These are phyloP conservation scores for Naganishia kalamii DNA, from an alignment of 768 basidiomycete genomes.

Conservation along the genomic window DNA sequence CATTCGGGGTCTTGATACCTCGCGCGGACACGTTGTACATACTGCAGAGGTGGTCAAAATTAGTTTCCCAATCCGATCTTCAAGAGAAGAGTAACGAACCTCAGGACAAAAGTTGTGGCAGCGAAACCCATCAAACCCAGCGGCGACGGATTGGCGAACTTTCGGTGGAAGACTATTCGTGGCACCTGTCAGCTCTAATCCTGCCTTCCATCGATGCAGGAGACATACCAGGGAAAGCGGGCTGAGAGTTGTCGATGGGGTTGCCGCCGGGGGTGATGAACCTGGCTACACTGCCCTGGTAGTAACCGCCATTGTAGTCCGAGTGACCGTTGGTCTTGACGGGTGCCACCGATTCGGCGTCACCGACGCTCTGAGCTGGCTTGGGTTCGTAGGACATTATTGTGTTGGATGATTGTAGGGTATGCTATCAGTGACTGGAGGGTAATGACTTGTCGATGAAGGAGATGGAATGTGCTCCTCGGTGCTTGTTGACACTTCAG, in stretches of 20 bases:
- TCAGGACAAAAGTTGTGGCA: slow-evolving; percentile 46
- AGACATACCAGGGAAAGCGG: slow-evolving; percentile 32
- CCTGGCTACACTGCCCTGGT: slow-evolving; percentile 16
- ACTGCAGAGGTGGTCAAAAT: neutral
- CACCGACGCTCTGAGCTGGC: slow-evolving; percentile 1
- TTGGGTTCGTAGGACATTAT: slow-evolving; percentile 14
- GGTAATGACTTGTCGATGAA: too few relatives aligned
- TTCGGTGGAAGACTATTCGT: slow-evolving; percentile 39
- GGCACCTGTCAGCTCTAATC: slow-evolving; percentile 21
- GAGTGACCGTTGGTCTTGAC: neutral
- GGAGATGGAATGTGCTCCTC: neutral
- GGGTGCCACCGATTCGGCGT: neutral
- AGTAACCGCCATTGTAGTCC: slow-evolving; percentile 2
- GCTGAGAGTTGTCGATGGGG: slow-evolving; percentile 40
- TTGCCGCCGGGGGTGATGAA: slow-evolving; percentile 45
- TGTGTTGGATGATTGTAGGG: neutral
- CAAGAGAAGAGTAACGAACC: neutral
- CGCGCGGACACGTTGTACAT: slow-evolving; percentile 41
- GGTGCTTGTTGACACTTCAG: neutral
- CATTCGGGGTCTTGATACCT: slow-evolving; percentile 29
- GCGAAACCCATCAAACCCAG: slow-evolving; percentile 38
- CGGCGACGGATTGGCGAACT: slow-evolving; percentile 45
- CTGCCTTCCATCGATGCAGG: neutral
- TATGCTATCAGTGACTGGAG: neutral
- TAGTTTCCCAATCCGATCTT: neutral